Base-by-base conservation (phyloP, 495 filamentous ascomycete genomes). In the Neurospora intermedia region DNA sequence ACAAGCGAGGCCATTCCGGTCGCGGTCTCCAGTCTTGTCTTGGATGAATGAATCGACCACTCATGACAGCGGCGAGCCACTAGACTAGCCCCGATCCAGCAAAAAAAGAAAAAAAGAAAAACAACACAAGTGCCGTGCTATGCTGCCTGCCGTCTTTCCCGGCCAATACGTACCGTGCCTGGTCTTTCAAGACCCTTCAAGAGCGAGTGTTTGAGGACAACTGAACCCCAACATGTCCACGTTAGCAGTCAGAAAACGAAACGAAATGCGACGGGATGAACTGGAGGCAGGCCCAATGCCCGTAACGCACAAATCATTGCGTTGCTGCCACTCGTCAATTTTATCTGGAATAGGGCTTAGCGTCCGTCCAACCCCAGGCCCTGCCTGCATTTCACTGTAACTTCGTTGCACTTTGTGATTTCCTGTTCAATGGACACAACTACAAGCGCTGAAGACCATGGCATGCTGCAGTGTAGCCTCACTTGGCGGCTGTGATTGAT, bases 271-370 rank as follows among this genome's bases (percentile, higher is more conserved):
- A 35, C 4, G 31, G 2, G 42, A 43, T 16, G n/a, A 46, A 20
- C 6, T 20, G 43, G 48, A 20, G 48, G 20, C 48, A 20, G 48
- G 20, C 48, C 48, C 20, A 62, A 66, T 15, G 18, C 35, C 27
- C 54, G 54, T 13, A 59, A 23, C 48, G 23, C 54, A 38, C 54
- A 66, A 66, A 66, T 35, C 54, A 62, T 31, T 62, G 54, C 54
- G 6, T 66, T 66, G 54, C 54, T 35, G 15, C 54, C 59, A 62
- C 74, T 85, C 83, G 83, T 82, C 77, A 83, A 86, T 82, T 77
- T 77, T 84, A 73, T 79, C 83, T 77, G 69, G 73, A 80, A 80
- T 80, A 81, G 75, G 83, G 83, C 82, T 83, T 86, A 85, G 84
- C 76, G 83, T 74, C 62, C 35, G 45, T 38, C 70, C 1, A 38